Evolutionary conservation across 495 filamentous ascomycete species (phyloP).

Genomic region (Aspergillus campestris): DNA sequence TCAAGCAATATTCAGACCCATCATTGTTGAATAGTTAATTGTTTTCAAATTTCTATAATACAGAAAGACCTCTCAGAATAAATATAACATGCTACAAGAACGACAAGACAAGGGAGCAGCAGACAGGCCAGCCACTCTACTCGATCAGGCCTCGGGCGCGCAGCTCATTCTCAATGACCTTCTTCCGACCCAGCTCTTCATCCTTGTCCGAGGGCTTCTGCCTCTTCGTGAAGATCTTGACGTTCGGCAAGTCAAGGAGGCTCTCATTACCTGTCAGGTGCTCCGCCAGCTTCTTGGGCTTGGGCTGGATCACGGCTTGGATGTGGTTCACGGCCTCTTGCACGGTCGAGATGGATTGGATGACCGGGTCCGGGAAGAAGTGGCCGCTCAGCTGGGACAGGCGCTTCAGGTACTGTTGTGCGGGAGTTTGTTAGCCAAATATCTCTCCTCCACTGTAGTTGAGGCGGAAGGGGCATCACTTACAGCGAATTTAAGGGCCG

Average conservation of each 20-base stretch:
- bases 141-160: constrained; percentile 46
- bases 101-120: constrained; percentile 1
- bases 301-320: constrained; percentile 40
- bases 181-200: constrained; percentile 70
- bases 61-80: constrained; percentile 10
- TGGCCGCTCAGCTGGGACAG: constrained; percentile 69
- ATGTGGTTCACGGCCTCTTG: constrained; percentile 47
- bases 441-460: neutral
- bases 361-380: constrained; percentile 58
- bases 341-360: constrained; percentile 45
- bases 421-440: constrained; percentile 9
- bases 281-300: constrained; percentile 46
- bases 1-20: neutral
- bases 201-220: constrained; percentile 63
- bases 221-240: constrained; percentile 52
- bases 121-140: constrained; percentile 2
- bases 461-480: constrained; percentile 20
- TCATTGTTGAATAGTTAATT: neutral
- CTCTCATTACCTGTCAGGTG: constrained; percentile 24
- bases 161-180: constrained; percentile 70
- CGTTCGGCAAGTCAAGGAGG: constrained; percentile 54
- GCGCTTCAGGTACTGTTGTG: constrained; percentile 61
- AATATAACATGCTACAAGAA: constrained; percentile 14
- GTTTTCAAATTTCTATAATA: constrained; percentile 15
- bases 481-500: constrained; percentile 64